phyloP scores from a whole-genome alignment of 129 eudicot genomes.

The Chrysanthemum makinoi region DNA sequence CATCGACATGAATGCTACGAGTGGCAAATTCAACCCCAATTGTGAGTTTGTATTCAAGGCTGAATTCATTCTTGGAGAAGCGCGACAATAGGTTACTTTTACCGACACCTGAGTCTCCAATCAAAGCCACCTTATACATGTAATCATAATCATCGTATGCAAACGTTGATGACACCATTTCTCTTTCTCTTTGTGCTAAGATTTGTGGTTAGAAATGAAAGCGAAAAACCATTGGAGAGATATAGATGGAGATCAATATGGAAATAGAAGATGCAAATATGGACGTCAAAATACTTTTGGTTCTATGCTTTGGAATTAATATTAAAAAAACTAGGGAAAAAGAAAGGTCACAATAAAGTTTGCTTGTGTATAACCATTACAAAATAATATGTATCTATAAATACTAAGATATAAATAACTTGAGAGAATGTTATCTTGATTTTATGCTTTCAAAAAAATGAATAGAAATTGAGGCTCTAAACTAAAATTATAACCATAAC shows the following conservation, averaged over 20 bases:
- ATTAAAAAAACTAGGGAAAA: conserved; percentile 16
- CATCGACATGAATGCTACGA: conserved; percentile 34
- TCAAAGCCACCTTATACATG: conserved; percentile 32
- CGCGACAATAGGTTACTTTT: conserved; percentile 36
- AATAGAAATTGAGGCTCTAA: no score
- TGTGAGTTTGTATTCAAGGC: conserved; percentile 34
- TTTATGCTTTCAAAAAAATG: no score
- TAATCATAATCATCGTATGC: conserved; percentile 34
- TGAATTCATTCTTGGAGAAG: conserved; percentile 37
- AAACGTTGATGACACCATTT: conserved; percentile 5
- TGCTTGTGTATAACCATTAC: neutral
- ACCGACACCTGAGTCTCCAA: conserved; percentile 37
- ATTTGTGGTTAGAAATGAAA: conserved; percentile 23
- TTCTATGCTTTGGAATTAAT: conserved; percentile 4
- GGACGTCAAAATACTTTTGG: neutral
- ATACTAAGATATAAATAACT: neutral
- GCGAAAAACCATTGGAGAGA: conserved; percentile 2
- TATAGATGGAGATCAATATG: conserved; percentile 17
- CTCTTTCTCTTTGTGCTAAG: conserved; percentile 19
- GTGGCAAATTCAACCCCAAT: conserved; percentile 36
- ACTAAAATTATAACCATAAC: no score
- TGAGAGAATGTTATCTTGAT: no score
- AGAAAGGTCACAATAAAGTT: conserved; percentile 21
- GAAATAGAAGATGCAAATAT: conserved; percentile 10
- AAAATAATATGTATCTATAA: neutral